Base-by-base conservation (phyloP, 208 protist species). In the Naegleria fowleri region DNA sequence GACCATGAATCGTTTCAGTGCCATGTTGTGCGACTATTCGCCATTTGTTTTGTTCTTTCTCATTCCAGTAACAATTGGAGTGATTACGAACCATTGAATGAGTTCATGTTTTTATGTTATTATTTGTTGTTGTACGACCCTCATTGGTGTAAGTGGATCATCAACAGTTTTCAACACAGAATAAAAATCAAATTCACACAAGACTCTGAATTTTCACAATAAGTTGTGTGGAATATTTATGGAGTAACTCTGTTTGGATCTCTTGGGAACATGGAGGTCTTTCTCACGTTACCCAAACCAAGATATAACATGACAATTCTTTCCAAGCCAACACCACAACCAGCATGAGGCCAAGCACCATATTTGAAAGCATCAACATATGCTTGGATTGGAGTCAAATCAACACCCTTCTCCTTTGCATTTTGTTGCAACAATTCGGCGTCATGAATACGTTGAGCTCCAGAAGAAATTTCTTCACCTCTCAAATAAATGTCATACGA, bases 401-500 rank as follows among this genome's bases (percentile, higher is more conserved):
- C 96, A 36, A 98, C 95, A 88, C 95, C 93, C 51, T 97, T 93
- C 36, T 93, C 92, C 92, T 95, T 94, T 75, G 97, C 97, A 39
- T 94, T 93, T 86, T 95, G 90, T 51, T 96, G 91, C 0, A 99
- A 96, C 55, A 99, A 85, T 38, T 95, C 95, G 0, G 97, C 92
- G 91, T 99, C 98, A 94, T 99, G 99, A 86, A 99, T 98, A 95
- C 99, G 98, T 97, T 99, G 99, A 51, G 99, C 98, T 39, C 99
- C 99, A 40, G 98, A 99, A 36, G 96, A 97, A 92, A 99, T 99
- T 95, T 99, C 99, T 95, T 99, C 98, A 51, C 99, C 99, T 84
- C 99, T 96, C 90, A 99, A 97, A 94, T 99, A 99, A 94, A 99
- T 96, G 94, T 99, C 99, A 95, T 99, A 99, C 59, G 97, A 98